phyloP scores from a whole-genome alignment of 2,329 filamentous ascomycete genomes.

The Sporothrix inflata region DNA sequence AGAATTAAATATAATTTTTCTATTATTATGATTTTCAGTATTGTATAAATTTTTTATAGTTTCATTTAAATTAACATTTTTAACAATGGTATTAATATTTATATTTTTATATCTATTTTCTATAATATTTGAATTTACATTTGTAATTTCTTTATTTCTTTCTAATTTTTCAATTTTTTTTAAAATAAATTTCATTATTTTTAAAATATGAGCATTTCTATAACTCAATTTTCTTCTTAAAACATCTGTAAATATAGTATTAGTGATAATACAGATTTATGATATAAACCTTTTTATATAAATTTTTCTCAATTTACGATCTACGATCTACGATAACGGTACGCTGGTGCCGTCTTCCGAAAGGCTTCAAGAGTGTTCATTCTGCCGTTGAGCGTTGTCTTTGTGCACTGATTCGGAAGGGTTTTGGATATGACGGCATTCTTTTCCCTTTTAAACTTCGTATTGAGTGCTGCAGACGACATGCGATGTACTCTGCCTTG shows the following conservation, averaged over 20 bases:
- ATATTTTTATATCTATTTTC: slow-evolving; percentile 24
- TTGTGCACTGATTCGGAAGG: neutral
- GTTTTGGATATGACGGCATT: neutral
- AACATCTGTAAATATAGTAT: slow-evolving; percentile 22
- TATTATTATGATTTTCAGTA: neutral
- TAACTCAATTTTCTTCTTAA: slow-evolving; percentile 22
- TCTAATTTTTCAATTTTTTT: slow-evolving; percentile 29
- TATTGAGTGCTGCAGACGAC: neutral
- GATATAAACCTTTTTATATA: too few relatives aligned
- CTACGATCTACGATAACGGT: too few relatives aligned
- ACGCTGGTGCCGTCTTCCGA: too few relatives aligned
- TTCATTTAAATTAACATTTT: slow-evolving; percentile 30
- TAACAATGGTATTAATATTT: slow-evolving; percentile 30
- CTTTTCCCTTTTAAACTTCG: too few relatives aligned
- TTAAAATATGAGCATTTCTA: slow-evolving; percentile 17
- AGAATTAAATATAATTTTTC: slow-evolving; percentile 39
- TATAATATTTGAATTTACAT: slow-evolving; percentile 23
- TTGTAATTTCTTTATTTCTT: slow-evolving; percentile 36
- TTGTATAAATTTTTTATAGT: slow-evolving; percentile 22
- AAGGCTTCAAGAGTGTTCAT: neutral
- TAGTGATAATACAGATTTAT: too few relatives aligned
- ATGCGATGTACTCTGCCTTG: too few relatives aligned
- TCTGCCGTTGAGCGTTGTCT: neutral
- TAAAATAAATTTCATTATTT: slow-evolving; percentile 25
- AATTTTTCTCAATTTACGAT: too few relatives aligned